Evolutionary conservation across 2,329 filamentous ascomycete genomes (phyloP), one percentile per base, ranked within the genome.

Genomic region (Aspergillus ibericus): DNA sequence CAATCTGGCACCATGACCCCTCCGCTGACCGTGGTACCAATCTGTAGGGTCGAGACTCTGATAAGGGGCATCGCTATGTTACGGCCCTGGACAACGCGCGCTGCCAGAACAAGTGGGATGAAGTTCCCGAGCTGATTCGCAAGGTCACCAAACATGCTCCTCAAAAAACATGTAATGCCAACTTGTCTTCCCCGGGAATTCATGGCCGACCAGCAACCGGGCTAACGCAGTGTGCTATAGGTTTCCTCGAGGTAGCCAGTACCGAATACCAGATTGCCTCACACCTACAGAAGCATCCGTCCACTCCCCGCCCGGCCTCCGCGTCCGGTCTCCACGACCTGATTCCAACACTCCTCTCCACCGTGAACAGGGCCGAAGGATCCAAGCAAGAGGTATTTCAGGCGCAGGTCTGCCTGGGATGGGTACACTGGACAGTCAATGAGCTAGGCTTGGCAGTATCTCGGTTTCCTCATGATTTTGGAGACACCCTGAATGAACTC

Each of bases 111-210:
- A 88, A 88, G 74, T 99, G 95, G 95, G 82, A 87, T 66, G 86
- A 90, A 29, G 84, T 98, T 29, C 91, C 91, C 25, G 93, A 98
- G 78, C 84, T 96, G 63, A 88, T 95, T 69, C 87, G 93, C 74
- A 99, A 99, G 78, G 85, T 98, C 70, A 90, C 89, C 71, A 98
- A 99, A 77, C 93, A 99, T 83, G 91, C 92, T 68, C 89, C 92
- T 40, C 85, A 90, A 61, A 86, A 91, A 75, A 85, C 85, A 77
- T 96, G 93, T 97, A 88, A 72, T 47, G 56, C 48, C 44, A 59
- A 56, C 50, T 56, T 62, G 60, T 58, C 53, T 56, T 38, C 53
- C 53, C 46, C 29, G 56, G 46, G 16, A 34, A 50, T 59, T 29
- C 55, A 55, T 62, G 56, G 46, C 46, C 64, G 29, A 56, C 65